A percentile compares a stretch with the other conserved stretches of the same genome.
Evolutionary conservation across 257 asterid species (phyloP).

Genomic region (Salvia splendens): DNA sequence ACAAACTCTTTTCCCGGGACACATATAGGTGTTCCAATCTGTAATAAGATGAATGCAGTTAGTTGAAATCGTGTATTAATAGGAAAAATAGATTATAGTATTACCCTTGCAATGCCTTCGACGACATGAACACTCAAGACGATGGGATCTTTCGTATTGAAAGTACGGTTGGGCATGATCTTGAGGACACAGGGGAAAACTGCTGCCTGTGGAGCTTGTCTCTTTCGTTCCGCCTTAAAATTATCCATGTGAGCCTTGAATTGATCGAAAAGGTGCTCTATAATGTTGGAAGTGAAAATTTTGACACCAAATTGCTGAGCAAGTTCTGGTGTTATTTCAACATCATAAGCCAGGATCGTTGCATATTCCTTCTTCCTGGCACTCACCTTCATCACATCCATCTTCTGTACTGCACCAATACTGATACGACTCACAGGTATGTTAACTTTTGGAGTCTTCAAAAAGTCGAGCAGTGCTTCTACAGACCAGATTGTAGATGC

Average conservation of each 20-base stretch:
- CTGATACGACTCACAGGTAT: constrained; percentile 98
- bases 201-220: constrained; percentile 89
- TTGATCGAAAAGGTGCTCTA: constrained; percentile 89
- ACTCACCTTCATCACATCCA: constrained; percentile 96
- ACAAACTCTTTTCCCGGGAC: constrained; percentile 78
- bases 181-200: constrained; percentile 92
- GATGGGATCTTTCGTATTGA: constrained; percentile 95
- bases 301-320: constrained; percentile 89
- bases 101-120: constrained; percentile 82
- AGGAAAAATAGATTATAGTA: not conserved
- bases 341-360: constrained; percentile 92
- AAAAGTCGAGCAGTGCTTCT: constrained; percentile 91
- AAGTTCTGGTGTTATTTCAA: constrained; percentile 82
- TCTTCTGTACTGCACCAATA: constrained; percentile 92
- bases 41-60: constrained; percentile 15
- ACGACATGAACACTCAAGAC: constrained; percentile 67
- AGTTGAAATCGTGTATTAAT: too few species aligned
- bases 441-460: constrained; percentile 83
- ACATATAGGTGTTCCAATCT: constrained; percentile 83
- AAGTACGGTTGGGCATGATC: constrained; percentile 80
- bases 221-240: constrained; percentile 91
- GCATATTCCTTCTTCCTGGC: constrained; percentile 91
- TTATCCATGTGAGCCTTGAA: constrained; percentile 92
- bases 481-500: constrained; percentile 37
- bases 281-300: constrained; percentile 84